Conservation (phyloP, 768 basidiomycete genomes). For the Lactarius akahatsu region DNA sequence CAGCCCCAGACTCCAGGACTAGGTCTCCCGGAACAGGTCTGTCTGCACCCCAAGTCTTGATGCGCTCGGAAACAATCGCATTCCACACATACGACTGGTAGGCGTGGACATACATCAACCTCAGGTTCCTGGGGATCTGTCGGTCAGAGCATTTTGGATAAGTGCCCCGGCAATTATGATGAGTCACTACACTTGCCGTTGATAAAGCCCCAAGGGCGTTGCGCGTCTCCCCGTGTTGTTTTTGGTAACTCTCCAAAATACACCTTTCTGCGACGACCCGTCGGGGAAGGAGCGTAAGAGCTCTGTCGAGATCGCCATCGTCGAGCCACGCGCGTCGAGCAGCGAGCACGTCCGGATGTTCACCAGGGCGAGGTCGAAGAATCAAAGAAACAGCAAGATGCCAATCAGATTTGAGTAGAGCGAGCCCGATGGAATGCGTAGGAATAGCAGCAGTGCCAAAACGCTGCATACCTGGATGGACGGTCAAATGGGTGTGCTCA, state of each 20-base stretch:
- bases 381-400: slow-evolving; percentile 81
- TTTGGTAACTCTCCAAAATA: slow-evolving; percentile 86
- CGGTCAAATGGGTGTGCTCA: background rate
- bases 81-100: slow-evolving; percentile 99
- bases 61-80: slow-evolving; percentile 90
- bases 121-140: slow-evolving; percentile 92
- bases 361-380: slow-evolving; percentile 79
- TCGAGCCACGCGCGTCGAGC: slow-evolving; percentile 89
- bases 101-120: slow-evolving; percentile 97
- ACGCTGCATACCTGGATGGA: slow-evolving; percentile 84
- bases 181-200: slow-evolving; percentile 50
- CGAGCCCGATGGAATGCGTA: slow-evolving; percentile 91
- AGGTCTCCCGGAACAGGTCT: slow-evolving; percentile 84
- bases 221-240: slow-evolving; percentile 71
- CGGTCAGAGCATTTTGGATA: background rate
- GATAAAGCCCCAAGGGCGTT: slow-evolving; percentile 88
- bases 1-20: slow-evolving; percentile 62
- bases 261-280: slow-evolving; percentile 92
- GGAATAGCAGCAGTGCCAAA: slow-evolving; percentile 97
- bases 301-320: slow-evolving; percentile 75
- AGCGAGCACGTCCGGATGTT: slow-evolving; percentile 85
- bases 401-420: slow-evolving; percentile 89
- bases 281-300: slow-evolving; percentile 82
- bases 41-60: slow-evolving; percentile 71
- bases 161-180: background rate